Evolutionary conservation across 1,284 basidiomycete species (phyloP).

Genomic region (Cryptococcus hybrid): DNA sequence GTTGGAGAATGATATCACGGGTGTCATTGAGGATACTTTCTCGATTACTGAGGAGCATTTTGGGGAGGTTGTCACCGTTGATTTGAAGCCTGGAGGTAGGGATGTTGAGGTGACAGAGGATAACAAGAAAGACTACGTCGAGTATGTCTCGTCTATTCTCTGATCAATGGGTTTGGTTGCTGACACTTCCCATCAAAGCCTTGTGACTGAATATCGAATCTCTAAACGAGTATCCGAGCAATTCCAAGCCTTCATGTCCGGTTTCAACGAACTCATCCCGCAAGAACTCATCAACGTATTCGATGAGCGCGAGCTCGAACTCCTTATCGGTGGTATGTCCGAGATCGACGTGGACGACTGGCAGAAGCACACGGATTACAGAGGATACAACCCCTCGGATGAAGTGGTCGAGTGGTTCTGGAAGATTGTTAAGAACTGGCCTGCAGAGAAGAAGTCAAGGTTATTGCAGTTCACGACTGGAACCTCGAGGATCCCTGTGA

Average conservation of each 20-base stretch:
- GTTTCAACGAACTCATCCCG: slow-evolving; percentile 93
- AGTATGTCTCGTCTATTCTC: slow-evolving; percentile 50
- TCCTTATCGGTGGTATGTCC: slow-evolving; percentile 95
- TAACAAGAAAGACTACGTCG: slow-evolving; percentile 99
- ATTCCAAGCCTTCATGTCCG: slow-evolving; percentile 93
- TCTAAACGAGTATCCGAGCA: slow-evolving; percentile 90
- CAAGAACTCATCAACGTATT: slow-evolving; percentile 95
- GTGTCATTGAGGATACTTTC: slow-evolving; percentile 93
- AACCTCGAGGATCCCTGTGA: slow-evolving; percentile 94
- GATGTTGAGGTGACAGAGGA: slow-evolving; percentile 87
- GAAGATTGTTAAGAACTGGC: slow-evolving; percentile 96
- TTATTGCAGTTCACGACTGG: slow-evolving; percentile 72
- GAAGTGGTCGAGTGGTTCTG: slow-evolving; percentile 99
- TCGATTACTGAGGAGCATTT: slow-evolving; percentile 94
- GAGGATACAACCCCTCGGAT: slow-evolving; percentile 60
- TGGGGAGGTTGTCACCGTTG: slow-evolving; percentile 91
- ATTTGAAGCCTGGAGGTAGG: slow-evolving; percentile 83
- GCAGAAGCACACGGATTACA: slow-evolving; percentile 63
- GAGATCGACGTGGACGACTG: slow-evolving; percentile 82
- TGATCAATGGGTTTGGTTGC: slow-evolving; percentile 7
- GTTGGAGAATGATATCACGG: slow-evolving; percentile 96
- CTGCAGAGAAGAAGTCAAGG: slow-evolving; percentile 76
- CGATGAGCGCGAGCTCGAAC: slow-evolving; percentile 94
- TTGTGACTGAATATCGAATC: slow-evolving; percentile 92
- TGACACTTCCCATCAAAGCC: slow-evolving; percentile 31